Conservation (phyloP, 257 asterid genomes). For the Linderniella brevidens region DNA sequence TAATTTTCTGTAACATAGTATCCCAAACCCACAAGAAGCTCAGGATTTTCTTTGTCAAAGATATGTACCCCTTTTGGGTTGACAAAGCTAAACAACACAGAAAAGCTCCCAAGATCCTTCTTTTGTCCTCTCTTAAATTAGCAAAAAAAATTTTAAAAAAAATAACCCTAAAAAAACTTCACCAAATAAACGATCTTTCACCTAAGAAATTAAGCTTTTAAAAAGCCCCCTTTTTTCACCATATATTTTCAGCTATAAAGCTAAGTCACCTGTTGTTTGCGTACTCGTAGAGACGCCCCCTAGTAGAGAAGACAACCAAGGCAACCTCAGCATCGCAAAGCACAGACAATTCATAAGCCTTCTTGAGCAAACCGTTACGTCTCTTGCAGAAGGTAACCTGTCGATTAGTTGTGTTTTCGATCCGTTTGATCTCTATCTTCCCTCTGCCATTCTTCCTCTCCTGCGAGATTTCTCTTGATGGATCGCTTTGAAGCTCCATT, state of each 20-base stretch:
- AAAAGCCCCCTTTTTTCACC: too few relatives aligned
- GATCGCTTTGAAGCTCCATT: conserved; percentile 54
- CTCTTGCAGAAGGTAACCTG: conserved; percentile 96
- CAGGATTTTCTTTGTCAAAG: too few relatives aligned
- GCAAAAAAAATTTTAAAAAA: conserved; percentile 6
- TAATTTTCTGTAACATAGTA: conserved; percentile 6
- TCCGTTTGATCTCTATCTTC: conserved; percentile 84
- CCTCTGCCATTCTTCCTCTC: conserved; percentile 65
- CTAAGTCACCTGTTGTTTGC: conserved; percentile 59
- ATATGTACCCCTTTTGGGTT: conserved; percentile 7
- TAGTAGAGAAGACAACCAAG: conserved; percentile 69
- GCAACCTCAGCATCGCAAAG: conserved; percentile 97
- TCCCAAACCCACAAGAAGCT: conserved; percentile 4
- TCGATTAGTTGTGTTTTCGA: conserved; percentile 91
- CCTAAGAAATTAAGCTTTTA: too few relatives aligned
- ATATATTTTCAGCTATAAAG: background rate
- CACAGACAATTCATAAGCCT: conserved; percentile 85
- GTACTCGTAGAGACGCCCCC: conserved; percentile 92
- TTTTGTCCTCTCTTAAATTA: conserved; percentile 1
- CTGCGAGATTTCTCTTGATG: conserved; percentile 51
- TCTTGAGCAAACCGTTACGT: conserved; percentile 71
- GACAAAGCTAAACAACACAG: conserved; percentile 3
- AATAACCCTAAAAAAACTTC: too few relatives aligned
- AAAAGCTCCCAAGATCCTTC: conserved; percentile 7
- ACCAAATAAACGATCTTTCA: too few relatives aligned